Evolutionary conservation across 1,139 yeast genomes (phyloP), one percentile per base, ranked within the genome.

Genomic region (Saccharomyces hybrid): DNA sequence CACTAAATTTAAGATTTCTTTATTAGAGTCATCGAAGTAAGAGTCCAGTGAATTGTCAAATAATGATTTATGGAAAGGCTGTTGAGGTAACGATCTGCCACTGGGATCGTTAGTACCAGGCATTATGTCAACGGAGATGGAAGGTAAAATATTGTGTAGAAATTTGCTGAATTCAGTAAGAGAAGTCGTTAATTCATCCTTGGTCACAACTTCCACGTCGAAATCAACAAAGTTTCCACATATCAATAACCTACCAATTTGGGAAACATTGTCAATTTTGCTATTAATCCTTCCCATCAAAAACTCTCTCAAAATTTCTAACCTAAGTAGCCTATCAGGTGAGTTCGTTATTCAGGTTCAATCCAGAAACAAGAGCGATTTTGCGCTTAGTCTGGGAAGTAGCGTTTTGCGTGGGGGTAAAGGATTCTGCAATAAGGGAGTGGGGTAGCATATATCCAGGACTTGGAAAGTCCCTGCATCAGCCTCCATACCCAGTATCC

Each of bases 91-190:
- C 54, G 95, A 81, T 16, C 80, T 74, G 60, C 87, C 96, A 7
- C 90, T 83, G 0, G 97, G 96, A 68, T 93, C 99, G 6, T 76
- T 72, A 3, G 74, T 78, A 4, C 99, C 99, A 0, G 99, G 97
- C 83, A 93, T 78, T 3, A 95, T 67, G 41, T 85, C 79, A 4
- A 91, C 82, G 0, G 95, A 86, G 19, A 89, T 71, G 4, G 85
- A 75, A 8, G 77, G 70, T 3, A 84, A 71, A 2, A 88, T 58
- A n/a, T 85, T 86, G 2, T 75, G 70, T 5, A 91, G 61, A 61
- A 85, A 82, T 12, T 67, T 64, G 61, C 89, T 95, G 27, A 91
- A 73, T 41, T 70, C 71, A 9, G 60, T 61, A 29, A 78, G 55
- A 56, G 64, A 60, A 27, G 66, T 62, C 2, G 60, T 52, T 29